Evolutionary conservation across 257 asterid species (phyloP).

Genomic region (Oldenlandia corymbosa): DNA sequence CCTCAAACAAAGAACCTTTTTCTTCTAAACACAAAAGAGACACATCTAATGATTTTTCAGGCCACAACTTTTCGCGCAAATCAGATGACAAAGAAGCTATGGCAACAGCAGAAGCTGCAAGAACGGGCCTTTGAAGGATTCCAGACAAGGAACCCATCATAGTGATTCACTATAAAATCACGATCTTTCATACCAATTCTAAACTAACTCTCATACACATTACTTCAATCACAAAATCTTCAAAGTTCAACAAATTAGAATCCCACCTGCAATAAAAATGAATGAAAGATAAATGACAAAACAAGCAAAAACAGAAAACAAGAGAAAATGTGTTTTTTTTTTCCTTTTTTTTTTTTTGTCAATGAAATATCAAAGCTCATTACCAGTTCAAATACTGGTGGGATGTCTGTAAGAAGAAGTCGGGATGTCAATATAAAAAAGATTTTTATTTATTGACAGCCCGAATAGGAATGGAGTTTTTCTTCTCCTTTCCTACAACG

Average conservation of each 20-base stretch:
- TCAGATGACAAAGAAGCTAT: conserved; percentile 77
- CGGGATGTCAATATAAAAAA: conserved; percentile 33
- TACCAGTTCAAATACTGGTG: conserved; percentile 13
- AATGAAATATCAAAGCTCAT: not conserved
- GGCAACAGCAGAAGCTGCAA: conserved; percentile 84
- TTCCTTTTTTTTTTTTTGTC: too few species aligned
- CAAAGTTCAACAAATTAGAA: not conserved
- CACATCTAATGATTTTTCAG: conserved; percentile 35
- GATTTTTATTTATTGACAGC: conserved; percentile 39
- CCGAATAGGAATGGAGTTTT: conserved; percentile 12
- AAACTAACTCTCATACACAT: conserved; percentile 10
- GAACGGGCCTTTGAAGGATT: conserved; percentile 62
- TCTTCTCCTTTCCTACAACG: not conserved
- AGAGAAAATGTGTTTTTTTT: not conserved
- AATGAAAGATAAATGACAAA: not conserved
- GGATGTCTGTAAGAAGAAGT: conserved; percentile 5
- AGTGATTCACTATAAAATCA: conserved; percentile 11
- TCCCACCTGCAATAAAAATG: conserved; percentile 10
- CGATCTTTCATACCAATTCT: conserved; percentile 10
- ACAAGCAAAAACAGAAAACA: not conserved
- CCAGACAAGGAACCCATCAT: conserved; percentile 77
- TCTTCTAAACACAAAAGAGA: conserved; percentile 39
- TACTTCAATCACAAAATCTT: not conserved
- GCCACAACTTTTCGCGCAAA: conserved; percentile 51
- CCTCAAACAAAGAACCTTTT: conserved; percentile 31